A percentile compares a stretch with the other conserved stretches of the same genome.
Evolutionary conservation across 2,329 filamentous ascomycete species (phyloP).

Genomic region (Phialocephala sp.): DNA sequence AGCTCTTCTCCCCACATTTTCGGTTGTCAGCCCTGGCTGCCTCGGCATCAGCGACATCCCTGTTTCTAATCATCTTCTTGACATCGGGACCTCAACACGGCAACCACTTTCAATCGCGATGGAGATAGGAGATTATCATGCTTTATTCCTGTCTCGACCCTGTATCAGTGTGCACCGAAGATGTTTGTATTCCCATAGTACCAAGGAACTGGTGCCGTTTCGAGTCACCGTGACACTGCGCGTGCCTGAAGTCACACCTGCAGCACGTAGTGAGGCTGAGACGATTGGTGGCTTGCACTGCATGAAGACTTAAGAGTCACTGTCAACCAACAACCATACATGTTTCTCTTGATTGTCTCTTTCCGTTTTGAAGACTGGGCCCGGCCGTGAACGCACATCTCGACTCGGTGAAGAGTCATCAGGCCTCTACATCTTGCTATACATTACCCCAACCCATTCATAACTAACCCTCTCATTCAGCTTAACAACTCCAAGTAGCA

Average conservation of each 20-base stretch:
- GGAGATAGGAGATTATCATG: neutral
- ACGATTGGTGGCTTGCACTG: neutral
- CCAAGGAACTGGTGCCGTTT: neutral
- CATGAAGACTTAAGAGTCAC: constrained; percentile 5
- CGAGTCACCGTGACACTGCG: constrained; percentile 1
- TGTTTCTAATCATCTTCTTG: neutral
- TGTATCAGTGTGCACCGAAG: neutral
- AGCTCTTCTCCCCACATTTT: constrained; percentile 22
- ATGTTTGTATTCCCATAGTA: neutral
- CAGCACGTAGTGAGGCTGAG: neutral
- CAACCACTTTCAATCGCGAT: neutral
- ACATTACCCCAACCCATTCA: neutral
- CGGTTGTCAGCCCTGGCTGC: constrained; percentile 14
- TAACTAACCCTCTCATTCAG: neutral
- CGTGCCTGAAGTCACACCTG: constrained; percentile 4
- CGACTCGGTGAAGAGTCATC: constrained; percentile 17
- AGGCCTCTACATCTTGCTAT: constrained; percentile 10
- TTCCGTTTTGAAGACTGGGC: neutral
- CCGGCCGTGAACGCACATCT: neutral
- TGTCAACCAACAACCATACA: neutral
- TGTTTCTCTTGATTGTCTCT: neutral
- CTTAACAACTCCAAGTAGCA: neutral
- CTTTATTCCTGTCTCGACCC: too few relatives aligned
- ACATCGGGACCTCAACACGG: constrained; percentile 3
- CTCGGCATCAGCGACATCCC: constrained; percentile 19